Base-by-base conservation (phyloP, 139 green algal species). In the Helicosporidium sp. region DNA sequence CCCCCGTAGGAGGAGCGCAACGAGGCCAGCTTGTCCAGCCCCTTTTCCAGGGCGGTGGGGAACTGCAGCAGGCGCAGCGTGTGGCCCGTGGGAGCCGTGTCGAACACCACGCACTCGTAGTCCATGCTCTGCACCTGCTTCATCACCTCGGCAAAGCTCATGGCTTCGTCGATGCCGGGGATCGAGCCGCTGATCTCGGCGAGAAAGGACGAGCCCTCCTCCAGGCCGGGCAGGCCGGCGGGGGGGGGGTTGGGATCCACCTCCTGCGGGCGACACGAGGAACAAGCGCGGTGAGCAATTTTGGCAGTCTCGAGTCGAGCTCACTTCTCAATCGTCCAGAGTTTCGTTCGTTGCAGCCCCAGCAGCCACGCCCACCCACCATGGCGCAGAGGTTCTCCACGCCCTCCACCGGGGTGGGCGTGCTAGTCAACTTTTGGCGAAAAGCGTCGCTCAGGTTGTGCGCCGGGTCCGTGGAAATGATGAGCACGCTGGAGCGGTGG, bases 81-180 rank as follows among this genome's bases (percentile, higher is more conserved):
- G 67, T 96, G 86, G 42, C 70, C 70, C 2, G 83, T 93, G 40
- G 83, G 85, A 1, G 86, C 85, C 18, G 86, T 96, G 73, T 96
- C 87, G 68, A 96, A 96, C 42, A 96, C 87, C 22, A 96, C 89
- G 41, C 54, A 69, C 46, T 46, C 59, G 63, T 96, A 95, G 66
- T 96, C 87, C 69, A 96, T 78, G 8, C 60, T 82, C 49, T 96
- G 79, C 4, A 96, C 87, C 73, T 89, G 79, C 62, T 93, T 93
- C 72, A 96, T 85, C 42, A 96, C 89, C 59, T 96, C 86, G 4
- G 83, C 86, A 61, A 96, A 96, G 63, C 70, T 85, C 86, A 96
- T 95, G 26, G 86, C 86, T 59, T 96, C 86, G 41, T 96, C 86
- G 44, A 96, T 96, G 45, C 86, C 86, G 15, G 86, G 86, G 18